Conservation (phyloP, 306 rosid genomes). For the Quercus glauca region DNA sequence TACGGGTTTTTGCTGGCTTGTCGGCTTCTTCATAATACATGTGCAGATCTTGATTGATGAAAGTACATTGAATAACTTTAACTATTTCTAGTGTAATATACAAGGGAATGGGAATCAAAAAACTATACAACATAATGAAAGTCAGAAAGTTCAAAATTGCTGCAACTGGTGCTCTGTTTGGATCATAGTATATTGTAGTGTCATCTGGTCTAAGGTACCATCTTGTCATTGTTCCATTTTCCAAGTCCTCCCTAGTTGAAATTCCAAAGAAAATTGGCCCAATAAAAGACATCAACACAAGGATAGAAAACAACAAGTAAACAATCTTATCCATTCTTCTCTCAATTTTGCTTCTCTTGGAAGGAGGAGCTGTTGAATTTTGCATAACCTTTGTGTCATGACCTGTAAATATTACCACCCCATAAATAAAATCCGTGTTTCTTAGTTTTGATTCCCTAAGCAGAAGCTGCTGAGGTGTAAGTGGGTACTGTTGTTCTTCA, state of each 20-base stretch:
- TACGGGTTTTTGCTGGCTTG: slow-evolving; percentile 80
- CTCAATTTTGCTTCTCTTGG: slow-evolving; percentile 93
- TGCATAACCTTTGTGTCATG: slow-evolving; percentile 94
- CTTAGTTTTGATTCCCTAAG: slow-evolving; percentile 89
- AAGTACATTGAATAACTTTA: slow-evolving; percentile 78
- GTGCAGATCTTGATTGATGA: slow-evolving; percentile 73
- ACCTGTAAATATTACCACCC: slow-evolving; percentile 86
- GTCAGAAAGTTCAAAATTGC: slow-evolving; percentile 77
- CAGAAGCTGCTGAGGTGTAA: slow-evolving; percentile 82
- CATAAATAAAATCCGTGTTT: slow-evolving; percentile 83
- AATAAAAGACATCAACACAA: slow-evolving; percentile 53
- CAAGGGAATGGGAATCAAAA: slow-evolving; percentile 87
- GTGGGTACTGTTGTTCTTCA: slow-evolving; percentile 71
- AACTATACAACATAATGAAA: slow-evolving; percentile 75
- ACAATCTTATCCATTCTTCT: slow-evolving; percentile 79
- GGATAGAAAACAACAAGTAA: slow-evolving; percentile 54
- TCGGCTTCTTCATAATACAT: slow-evolving; percentile 87
- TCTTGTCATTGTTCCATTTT: slow-evolving; percentile 58
- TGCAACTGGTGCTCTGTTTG: slow-evolving; percentile 53
- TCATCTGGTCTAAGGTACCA: slow-evolving; percentile 91
- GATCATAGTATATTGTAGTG: slow-evolving; percentile 58
- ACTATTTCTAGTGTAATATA: slow-evolving; percentile 91
- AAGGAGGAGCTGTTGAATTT: slow-evolving; percentile 83
- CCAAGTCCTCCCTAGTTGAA: slow-evolving; percentile 49
- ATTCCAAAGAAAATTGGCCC: slow-evolving; percentile 77